phyloP scores from a whole-genome alignment of 306 rosid genomes.

The Gleditsia sinensis region DNA sequence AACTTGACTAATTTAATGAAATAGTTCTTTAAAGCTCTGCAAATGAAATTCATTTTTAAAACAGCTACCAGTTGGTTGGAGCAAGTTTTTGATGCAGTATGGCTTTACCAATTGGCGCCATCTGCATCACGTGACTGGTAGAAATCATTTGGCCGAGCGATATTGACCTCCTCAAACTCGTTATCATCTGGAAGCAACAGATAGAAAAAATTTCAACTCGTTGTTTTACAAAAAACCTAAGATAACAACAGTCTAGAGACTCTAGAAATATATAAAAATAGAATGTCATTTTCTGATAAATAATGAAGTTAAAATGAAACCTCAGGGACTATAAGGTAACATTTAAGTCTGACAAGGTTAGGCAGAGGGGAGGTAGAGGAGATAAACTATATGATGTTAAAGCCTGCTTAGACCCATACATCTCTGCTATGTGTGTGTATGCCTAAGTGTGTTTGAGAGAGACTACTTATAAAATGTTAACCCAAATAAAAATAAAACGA shows the following conservation, averaged over 20 bases:
- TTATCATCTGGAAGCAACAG: conserved; percentile 61
- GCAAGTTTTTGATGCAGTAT: conserved; percentile 11
- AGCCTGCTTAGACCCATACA: neutral
- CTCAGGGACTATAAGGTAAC: neutral
- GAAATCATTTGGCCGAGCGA: conserved; percentile 69
- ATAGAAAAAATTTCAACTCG: neutral
- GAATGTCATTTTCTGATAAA: conserved; percentile 5
- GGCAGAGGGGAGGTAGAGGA: neutral
- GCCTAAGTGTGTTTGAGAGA: neutral
- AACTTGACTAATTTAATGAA: conserved; percentile 19
- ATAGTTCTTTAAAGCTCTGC: conserved; percentile 11
- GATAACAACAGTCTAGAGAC: neutral
- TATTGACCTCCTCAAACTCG: conserved; percentile 82
- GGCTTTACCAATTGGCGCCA: conserved; percentile 60
- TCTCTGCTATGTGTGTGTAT: neutral
- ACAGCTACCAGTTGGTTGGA: conserved; percentile 23
- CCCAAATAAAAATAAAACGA: neutral
- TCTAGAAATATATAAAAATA: neutral
- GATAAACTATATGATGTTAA: neutral
- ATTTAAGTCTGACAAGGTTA: neutral
- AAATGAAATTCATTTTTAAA: neutral
- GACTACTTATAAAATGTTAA: neutral
- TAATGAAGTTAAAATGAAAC: conserved; percentile 2
- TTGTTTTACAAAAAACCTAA: conserved; percentile 10
- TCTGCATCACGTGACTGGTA: conserved; percentile 71